Base-by-base conservation (phyloP, 1,284 basidiomycete species). In the Papiliotrema flavescens region DNA sequence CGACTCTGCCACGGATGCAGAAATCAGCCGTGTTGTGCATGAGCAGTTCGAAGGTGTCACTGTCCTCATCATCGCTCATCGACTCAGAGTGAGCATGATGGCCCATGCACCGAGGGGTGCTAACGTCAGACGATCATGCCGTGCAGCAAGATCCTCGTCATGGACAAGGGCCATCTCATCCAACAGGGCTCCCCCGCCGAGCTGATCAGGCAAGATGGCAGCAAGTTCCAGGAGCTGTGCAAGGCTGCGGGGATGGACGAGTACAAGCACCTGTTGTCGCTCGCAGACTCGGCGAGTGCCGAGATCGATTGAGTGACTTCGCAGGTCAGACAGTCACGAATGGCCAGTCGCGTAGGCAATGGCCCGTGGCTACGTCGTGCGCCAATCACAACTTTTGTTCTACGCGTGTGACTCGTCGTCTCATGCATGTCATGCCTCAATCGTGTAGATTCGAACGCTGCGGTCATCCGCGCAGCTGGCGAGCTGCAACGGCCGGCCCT, bases 391-490 rank as follows among this genome's bases (percentile, higher is more conserved):
- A n/a, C n/a, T n/a, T n/a, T n/a, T n/a, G n/a, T n/a, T n/a, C n/a
- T n/a, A n/a, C n/a, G n/a, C n/a, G n/a, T n/a, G n/a, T n/a, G n/a
- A n/a, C n/a, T n/a, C n/a, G n/a, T n/a, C n/a, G n/a, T 40, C 39
- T 22, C 17, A 40, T 47, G 28, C 14, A 71, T 22, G 9, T 63
- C 19, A 47, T 23, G 23, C 13, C 13, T 49, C 22, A 9, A 49
- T n/a, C 47, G 15, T 60, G 20, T 65, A 75, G 19, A 79, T 67
- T 36, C 77, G 63, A 13, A 78, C 71, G 39, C 69, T 72, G 47
- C 73, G 59, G 60, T 80, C 79, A 48, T 78, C 76, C 46, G 76
- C 76, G 17, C 70, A 70, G 39, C 71, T 77, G 0, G 78, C 78
- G 40, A 80, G 62, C 19, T 68, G 57, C 44, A 72, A 17, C 28